These are phyloP conservation scores for Phytopythium oedochilum DNA, from an alignment of 352 stramenopile species.

Conservation along the genomic window DNA sequence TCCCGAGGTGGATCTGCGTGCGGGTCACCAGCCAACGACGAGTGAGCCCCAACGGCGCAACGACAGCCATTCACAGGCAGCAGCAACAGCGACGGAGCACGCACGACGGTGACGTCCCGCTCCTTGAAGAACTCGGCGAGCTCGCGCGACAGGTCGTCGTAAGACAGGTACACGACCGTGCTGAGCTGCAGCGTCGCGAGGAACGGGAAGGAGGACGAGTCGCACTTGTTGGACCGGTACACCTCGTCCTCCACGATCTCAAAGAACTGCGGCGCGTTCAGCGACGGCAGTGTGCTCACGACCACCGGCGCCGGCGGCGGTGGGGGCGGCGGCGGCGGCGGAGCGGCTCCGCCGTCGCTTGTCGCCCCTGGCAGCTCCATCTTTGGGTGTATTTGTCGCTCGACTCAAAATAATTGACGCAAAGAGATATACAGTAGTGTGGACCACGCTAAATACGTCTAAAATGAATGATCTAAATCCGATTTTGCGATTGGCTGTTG, in stretches of 20 bases:
- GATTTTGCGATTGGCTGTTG: too few species aligned
- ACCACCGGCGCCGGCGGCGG: constrained; percentile 18
- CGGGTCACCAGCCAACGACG: too few species aligned
- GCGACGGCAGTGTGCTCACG: constrained; percentile 57
- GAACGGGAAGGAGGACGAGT: constrained; percentile 81
- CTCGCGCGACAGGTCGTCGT: constrained; percentile 76
- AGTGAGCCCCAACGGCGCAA: too few species aligned
- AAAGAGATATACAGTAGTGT: too few species aligned
- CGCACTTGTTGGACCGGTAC: constrained; percentile 85
- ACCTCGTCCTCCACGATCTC: constrained; percentile 85
- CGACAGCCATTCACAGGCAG: too few species aligned
- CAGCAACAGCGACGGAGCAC: constrained; percentile 2
- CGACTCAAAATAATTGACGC: too few species aligned
- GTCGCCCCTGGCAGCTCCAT: background rate
- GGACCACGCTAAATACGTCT: too few species aligned
- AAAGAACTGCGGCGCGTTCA: constrained; percentile 85
- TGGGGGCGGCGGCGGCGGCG: background rate
- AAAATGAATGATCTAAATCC: too few species aligned
- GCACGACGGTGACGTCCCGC: constrained; percentile 71
- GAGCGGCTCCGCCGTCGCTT: background rate
- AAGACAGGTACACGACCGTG: constrained; percentile 83
- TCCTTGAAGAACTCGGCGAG: constrained; percentile 80
- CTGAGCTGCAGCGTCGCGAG: constrained; percentile 75
- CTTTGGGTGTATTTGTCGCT: too few species aligned
- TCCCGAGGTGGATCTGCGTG: constrained; percentile 76